A percentile compares a stretch with the other conserved stretches of the same genome.
Evolutionary conservation across 345 rosid species (phyloP).

Genomic region (Sisymbrium irio): DNA sequence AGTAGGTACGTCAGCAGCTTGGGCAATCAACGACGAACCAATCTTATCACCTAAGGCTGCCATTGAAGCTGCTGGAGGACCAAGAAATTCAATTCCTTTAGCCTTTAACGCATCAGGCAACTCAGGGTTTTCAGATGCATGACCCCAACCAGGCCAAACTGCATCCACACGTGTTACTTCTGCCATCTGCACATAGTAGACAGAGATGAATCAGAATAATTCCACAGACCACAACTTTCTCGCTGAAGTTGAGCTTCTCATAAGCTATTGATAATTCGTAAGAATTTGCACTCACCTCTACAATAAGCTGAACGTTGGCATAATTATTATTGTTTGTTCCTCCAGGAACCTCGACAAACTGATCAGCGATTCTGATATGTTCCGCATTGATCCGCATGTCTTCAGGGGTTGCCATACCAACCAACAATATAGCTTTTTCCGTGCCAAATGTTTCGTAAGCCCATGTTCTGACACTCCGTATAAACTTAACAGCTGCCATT

Average conservation of each 20-base stretch:
- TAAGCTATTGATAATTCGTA: neutral
- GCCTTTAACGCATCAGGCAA: conserved; percentile 83
- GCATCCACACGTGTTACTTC: conserved; percentile 98
- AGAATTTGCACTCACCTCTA: conserved; percentile 58
- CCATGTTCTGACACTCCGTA: conserved; percentile 94
- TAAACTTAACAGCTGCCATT: conserved; percentile 99
- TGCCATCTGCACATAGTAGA: conserved; percentile 68
- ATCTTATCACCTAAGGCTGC: conserved; percentile 97
- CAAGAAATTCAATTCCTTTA: conserved; percentile 91
- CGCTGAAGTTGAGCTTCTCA: neutral
- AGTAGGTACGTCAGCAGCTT: conserved; percentile 99
- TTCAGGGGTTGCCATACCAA: conserved; percentile 99
- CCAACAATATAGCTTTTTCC: conserved; percentile 91
- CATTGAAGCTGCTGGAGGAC: conserved; percentile 91
- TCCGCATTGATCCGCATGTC: conserved; percentile 99
- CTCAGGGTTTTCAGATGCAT: conserved; percentile 99
- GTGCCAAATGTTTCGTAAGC: conserved; percentile 98
- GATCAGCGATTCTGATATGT: conserved; percentile 97
- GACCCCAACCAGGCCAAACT: conserved; percentile 99
- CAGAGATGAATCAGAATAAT: neutral
- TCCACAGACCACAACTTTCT: neutral
- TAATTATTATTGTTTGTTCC: conserved; percentile 99
- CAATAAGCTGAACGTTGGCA: conserved; percentile 98
- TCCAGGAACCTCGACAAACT: conserved; percentile 99
- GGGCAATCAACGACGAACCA: conserved; percentile 99